phyloP scores from a whole-genome alignment of 163 green algal species.

The Trebouxia gelatinosa region DNA sequence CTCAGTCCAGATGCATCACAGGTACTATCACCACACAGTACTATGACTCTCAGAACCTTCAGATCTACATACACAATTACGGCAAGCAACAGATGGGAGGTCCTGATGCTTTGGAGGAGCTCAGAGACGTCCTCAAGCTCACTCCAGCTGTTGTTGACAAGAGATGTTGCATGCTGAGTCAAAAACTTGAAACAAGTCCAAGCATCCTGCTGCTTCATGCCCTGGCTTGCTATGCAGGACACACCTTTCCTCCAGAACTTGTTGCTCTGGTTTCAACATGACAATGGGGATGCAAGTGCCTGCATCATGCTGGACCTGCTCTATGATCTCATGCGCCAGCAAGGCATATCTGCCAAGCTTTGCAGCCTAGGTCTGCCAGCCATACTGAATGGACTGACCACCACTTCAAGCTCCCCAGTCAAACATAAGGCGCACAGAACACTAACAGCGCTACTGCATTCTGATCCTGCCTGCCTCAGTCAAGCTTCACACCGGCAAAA shows the following conservation, averaged over 20 bases:
- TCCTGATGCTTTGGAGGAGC: neutral
- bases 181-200: neutral
- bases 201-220: constrained; percentile 6
- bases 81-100: constrained; percentile 9
- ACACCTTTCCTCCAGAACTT: neutral
- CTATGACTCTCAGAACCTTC: neutral
- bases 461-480: neutral
- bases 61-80: neutral
- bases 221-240: constrained; percentile 10
- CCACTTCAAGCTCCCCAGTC: neutral
- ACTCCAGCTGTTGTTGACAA: no score
- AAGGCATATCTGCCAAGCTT: constrained; percentile 1
- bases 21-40: no score
- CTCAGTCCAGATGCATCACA: neutral
- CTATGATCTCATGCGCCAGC: neutral
- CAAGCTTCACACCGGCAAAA: no score
- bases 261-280: constrained; percentile 11
- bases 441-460: neutral
- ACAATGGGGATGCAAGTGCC: constrained; percentile 15
- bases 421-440: neutral
- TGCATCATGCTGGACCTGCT: constrained; percentile 26
- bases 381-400: neutral
- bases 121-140: neutral
- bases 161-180: neutral
- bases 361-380: neutral